Conservation (phyloP, 192 early-diverging fungal genomes). For the Coemansia sp. region DNA sequence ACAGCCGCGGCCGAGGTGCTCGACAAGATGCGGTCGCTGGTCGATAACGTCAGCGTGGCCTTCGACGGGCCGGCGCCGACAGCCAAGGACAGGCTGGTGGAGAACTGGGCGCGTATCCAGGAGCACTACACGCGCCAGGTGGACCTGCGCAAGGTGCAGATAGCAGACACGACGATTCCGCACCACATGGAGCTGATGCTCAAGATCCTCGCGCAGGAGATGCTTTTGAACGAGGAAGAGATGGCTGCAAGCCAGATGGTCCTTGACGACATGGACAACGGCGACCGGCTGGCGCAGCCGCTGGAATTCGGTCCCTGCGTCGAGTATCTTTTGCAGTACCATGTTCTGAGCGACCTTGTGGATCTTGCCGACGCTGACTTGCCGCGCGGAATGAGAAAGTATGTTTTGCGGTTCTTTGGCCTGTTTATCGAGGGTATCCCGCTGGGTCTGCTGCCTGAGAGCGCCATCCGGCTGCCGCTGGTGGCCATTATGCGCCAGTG, state of each 20-base stretch:
- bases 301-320: conserved; percentile 47
- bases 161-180: conserved; percentile 40
- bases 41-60: conserved; percentile 34
- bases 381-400: conserved; percentile 41
- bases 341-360: conserved; percentile 40
- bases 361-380: conserved; percentile 41
- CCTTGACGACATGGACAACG: too few relatives aligned
- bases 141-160: conserved; percentile 14
- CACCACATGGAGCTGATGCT: conserved; percentile 44
- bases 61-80: conserved; percentile 37
- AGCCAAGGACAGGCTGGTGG: conserved; percentile 28
- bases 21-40: conserved; percentile 26
- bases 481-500: conserved; percentile 45
- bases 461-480: conserved; percentile 45
- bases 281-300: conserved; percentile 19
- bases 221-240: conserved; percentile 7
- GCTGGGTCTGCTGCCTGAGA: conserved; percentile 42
- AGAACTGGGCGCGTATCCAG: conserved; percentile 46
- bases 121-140: conserved; percentile 36
- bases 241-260: background rate
- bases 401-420: conserved; percentile 46
- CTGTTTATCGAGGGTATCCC: conserved; percentile 30
- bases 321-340: conserved; percentile 48
- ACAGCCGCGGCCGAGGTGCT: conserved; percentile 12
- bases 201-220: conserved; percentile 23